Conservation (phyloP, 2,329 filamentous ascomycete species). For the Pseudocercospora vitis region DNA sequence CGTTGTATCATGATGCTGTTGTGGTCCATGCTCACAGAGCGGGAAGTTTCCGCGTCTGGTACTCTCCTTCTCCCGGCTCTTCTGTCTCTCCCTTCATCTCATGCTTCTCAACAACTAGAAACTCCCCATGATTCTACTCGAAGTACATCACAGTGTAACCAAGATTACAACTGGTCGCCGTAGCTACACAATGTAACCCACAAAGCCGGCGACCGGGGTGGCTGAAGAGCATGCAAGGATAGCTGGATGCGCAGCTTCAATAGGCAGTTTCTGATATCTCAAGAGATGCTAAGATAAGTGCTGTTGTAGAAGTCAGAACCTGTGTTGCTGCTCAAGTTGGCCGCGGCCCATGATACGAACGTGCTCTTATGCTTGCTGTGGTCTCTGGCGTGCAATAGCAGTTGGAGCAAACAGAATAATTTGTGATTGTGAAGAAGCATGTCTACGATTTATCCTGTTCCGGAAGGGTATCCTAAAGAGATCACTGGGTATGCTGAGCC, state of each 20-base stretch:
- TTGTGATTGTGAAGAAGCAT: too few species aligned
- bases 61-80: too few species aligned
- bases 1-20: neutral
- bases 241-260: neutral
- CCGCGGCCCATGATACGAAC: neutral
- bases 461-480: neutral
- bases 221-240: neutral
- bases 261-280: conserved; percentile 1
- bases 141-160: too few species aligned
- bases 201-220: neutral
- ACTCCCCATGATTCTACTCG: too few species aligned
- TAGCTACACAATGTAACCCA: too few species aligned
- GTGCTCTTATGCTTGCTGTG: neutral
- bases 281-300: neutral
- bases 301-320: neutral
- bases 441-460: conserved; percentile 3
- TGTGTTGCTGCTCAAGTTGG: neutral
- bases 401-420: too few species aligned
- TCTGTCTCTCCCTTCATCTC: too few species aligned
- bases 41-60: too few species aligned
- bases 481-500: conserved; percentile 7
- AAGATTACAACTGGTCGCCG: too few species aligned
- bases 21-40: neutral
- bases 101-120: too few species aligned
- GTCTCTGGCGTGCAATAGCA: too few species aligned